Evolutionary conservation across 306 rosid species (phyloP).

Genomic region (Lablab purpureus): DNA sequence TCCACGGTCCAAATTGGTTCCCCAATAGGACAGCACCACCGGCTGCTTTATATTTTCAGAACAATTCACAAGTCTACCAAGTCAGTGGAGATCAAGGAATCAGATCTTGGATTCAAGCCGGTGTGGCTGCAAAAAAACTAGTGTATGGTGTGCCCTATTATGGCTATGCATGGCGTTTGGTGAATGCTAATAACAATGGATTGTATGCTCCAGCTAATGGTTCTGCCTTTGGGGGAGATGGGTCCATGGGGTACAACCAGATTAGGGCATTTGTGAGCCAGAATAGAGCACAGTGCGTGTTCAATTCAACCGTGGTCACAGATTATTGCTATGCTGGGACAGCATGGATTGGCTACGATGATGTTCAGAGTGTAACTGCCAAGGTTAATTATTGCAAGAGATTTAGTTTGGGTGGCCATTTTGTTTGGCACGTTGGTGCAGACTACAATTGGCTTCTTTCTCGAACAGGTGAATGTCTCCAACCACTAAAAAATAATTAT

Average conservation of each 20-base stretch:
- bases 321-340: slow-evolving; percentile 52
- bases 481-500: too few species aligned
- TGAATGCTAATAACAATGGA: slow-evolving; percentile 33
- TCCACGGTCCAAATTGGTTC: slow-evolving; percentile 23
- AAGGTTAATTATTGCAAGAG: slow-evolving; percentile 54
- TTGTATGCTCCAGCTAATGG: slow-evolving; percentile 47
- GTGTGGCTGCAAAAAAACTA: slow-evolving; percentile 42
- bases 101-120: slow-evolving; percentile 40
- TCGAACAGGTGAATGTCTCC: slow-evolving; percentile 19
- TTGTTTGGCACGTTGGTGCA: slow-evolving; percentile 38
- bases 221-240: slow-evolving; percentile 9
- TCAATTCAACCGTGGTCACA: slow-evolving; percentile 49
- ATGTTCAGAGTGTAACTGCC: slow-evolving; percentile 44
- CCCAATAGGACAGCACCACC: slow-evolving; percentile 35
- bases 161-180: slow-evolving; percentile 54
- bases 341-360: slow-evolving; percentile 60
- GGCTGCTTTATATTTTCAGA: background rate
- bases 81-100: slow-evolving; percentile 47
- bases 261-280: slow-evolving; percentile 25
- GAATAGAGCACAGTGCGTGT: slow-evolving; percentile 3
- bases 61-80: background rate
- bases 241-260: slow-evolving; percentile 34
- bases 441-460: slow-evolving; percentile 54
- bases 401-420: slow-evolving; percentile 43
- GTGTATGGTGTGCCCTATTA: slow-evolving; percentile 52